Evolutionary conservation across 208 protist genomes (phyloP), one percentile per base, ranked within the genome.

Genomic region (Angomonas ambiguus): DNA sequence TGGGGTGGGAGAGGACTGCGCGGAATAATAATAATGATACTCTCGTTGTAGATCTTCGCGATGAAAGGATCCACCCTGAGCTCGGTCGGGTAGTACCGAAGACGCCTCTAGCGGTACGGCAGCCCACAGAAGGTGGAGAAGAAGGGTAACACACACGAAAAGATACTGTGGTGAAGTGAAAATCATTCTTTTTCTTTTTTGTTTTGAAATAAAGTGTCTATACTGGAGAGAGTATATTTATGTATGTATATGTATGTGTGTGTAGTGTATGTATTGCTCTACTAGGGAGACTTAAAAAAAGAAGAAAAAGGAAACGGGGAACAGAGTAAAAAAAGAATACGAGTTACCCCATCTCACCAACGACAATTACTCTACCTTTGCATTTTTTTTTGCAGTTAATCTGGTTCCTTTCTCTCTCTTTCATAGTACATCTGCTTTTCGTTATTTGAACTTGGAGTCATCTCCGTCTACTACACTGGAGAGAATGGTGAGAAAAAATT

Each of bases 401-500:
- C 11, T 45, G 8, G 11, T 8, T n/a, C 38, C 8, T 45, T 45
- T 45, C 38, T 56, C 8, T 5, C 18, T 30, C 49, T 22, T n/a
- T 31, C 28, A 16, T 32, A 18, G 13, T 11, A 13, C 56, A 22
- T 31, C 5, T 31, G 8, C 58, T 49, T 0, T 42, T 6, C 30
- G 20, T 51, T 24, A 32, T 42, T 30, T 27, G 27, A 56, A 56
- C 49, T 65, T 67, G 32, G 55, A 60, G 30, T 79, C 69, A 61
- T 83, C 83, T 25, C 73, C 67, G 24, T 88, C 79, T 10, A 88
- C 42, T 2, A 83, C 56, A 2, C 71, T 74, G 1, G 65, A 34
- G 0, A 79, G 8, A 3, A 66, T 69, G 53, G 82, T 74, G 18
- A 42, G 45, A 8, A 77, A 13, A n/a, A 79, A 65, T 30, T 66